Evolutionary conservation across 495 filamentous ascomycete genomes (phyloP), one percentile per base, ranked within the genome.

Genomic region (Mytilinidion resinicola): DNA sequence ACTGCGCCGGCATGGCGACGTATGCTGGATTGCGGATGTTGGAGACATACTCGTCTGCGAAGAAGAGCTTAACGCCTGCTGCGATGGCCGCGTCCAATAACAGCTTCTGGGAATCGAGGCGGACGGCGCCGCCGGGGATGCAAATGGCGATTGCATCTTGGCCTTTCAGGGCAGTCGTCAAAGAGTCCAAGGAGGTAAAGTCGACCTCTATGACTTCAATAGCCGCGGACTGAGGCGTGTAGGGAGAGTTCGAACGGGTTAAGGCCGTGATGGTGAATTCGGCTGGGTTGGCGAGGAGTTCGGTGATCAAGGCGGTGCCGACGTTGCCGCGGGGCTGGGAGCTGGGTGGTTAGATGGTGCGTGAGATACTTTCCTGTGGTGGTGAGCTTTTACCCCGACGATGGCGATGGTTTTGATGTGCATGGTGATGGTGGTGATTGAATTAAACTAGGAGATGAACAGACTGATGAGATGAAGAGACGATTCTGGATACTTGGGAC

Each of bases 41-140:
- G 25, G 25, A 30, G 25, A 58, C 60, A 46, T 48, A 69, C 47
- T 69, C 66, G 46, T 56, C 58, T 15, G 60, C 60, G 38, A 69
- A 69, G 46, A 36, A 66, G 9, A 66, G 33, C 53, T 62, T 69
- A 0, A 69, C 60, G 1, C 66, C 66, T 6, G 66, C 66, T 3
- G 53, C 57, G 17, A 66, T 41, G 2, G 63, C 60, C 2, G 63
- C 64, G 39, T 69, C 63, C 21, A 66, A 60, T 30, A 64, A 39
- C 10, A 59, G 47, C 20, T 64, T 69, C 47, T 54, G 47, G 2
- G 51, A 11, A 1, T 52, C 49, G 35, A 39, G 50, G 17, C 59
- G 39, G 1, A 60, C 63, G 3, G 60, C 50, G 37, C 60, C 49
- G 25, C 56, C 60, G 12, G 64, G 35, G 25, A 63, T 19, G 52